phyloP scores from a whole-genome alignment of 371 early-diverging fungal genomes.

The Fennellomyces sp. region DNA sequence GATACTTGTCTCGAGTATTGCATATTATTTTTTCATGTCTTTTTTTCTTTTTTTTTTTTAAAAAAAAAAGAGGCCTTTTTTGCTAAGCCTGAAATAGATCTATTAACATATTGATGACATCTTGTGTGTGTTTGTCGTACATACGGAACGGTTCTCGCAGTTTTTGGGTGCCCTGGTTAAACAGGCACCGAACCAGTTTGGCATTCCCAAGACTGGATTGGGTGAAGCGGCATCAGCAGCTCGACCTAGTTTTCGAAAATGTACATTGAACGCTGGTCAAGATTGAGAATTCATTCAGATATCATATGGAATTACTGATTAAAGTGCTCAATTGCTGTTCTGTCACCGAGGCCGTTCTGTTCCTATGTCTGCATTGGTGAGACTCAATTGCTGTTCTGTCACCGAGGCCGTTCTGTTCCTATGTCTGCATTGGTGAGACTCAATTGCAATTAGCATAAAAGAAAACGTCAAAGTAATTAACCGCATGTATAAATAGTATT shows the following conservation, averaged over 20 bases:
- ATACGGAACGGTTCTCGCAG: conserved; percentile 54
- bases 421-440: no score
- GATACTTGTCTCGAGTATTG: conserved; percentile 89
- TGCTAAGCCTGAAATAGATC: no score
- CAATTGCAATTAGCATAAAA: no score
- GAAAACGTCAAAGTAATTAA: no score
- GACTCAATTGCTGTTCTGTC: conserved; percentile 59
- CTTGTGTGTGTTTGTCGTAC: conserved; percentile 68
- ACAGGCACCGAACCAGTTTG: conserved; percentile 35
- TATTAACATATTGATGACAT: conserved; percentile 69
- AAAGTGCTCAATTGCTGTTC: conserved; percentile 79
- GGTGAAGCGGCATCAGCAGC: conserved; percentile 11
- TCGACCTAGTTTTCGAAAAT: conserved; percentile 23
- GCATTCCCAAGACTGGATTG: conserved; percentile 35
- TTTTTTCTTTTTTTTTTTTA: no score
- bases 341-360: conserved; percentile 71
- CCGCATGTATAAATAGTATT: no score
- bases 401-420: no score
- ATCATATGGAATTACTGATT: conserved; percentile 72
- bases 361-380: conserved; percentile 75
- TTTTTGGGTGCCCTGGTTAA: conserved; percentile 38
- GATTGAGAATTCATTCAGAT: conserved; percentile 65
- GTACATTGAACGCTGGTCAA: conserved; percentile 43
- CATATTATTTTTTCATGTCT: no score
- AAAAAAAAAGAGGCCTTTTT: no score